phyloP scores from a whole-genome alignment of 371 early-diverging fungal genomes.

The Mortierella sp. region DNA sequence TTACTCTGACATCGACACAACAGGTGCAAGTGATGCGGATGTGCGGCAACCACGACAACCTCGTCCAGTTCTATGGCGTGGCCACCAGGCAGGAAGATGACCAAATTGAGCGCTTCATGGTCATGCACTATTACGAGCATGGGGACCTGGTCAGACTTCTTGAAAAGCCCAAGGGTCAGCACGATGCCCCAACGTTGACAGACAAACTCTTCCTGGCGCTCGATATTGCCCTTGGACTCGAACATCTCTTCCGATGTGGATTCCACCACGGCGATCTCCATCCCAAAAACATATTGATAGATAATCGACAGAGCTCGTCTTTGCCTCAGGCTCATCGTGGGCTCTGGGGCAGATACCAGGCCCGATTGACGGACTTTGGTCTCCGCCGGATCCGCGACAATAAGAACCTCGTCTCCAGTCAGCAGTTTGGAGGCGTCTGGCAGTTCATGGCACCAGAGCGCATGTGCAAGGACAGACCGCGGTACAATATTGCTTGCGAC shows the following conservation, averaged over 20 bases:
- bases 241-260: conserved; percentile 38
- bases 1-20: background rate
- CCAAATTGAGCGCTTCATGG: conserved; percentile 36
- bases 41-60: conserved; percentile 42
- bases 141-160: conserved; percentile 39
- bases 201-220: conserved; percentile 35
- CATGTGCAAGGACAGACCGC: conserved; percentile 32
- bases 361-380: conserved; percentile 50
- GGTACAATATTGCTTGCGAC: conserved; percentile 40
- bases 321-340: conserved; percentile 3
- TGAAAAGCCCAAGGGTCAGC: conserved; percentile 2
- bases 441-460: conserved; percentile 53
- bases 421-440: conserved; percentile 43
- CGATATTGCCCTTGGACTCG: conserved; percentile 41
- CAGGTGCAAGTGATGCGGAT: conserved; percentile 50
- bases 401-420: conserved; percentile 37
- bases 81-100: conserved; percentile 23
- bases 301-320: conserved; percentile 6
- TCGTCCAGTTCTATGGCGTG: conserved; percentile 48
- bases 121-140: conserved; percentile 44
- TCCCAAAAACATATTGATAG: conserved; percentile 48
- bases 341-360: conserved; percentile 25
- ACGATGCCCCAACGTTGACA: conserved; percentile 25
- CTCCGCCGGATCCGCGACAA: conserved; percentile 35
- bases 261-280: conserved; percentile 53